These are phyloP conservation scores for Ascochyta lentis DNA, from an alignment of 2,329 filamentous ascomycete species.

Conservation along the genomic window DNA sequence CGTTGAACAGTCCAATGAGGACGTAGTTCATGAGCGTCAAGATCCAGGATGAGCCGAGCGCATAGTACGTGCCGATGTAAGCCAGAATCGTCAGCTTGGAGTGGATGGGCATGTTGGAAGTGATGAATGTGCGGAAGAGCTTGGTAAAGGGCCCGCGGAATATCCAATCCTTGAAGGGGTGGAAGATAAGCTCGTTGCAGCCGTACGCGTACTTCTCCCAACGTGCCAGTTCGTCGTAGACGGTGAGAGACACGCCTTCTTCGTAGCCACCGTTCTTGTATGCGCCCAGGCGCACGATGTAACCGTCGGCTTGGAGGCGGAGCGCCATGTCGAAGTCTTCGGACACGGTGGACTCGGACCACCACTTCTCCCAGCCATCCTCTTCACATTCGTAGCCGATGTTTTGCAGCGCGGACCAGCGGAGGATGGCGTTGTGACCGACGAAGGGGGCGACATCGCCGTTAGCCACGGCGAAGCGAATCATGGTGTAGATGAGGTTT, in stretches of 20 bases:
- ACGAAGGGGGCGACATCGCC: slow-evolving; percentile 79
- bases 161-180: slow-evolving; percentile 69
- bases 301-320: slow-evolving; percentile 72
- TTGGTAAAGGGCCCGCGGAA: slow-evolving; percentile 69
- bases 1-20: slow-evolving; percentile 73
- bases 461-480: slow-evolving; percentile 72
- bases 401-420: slow-evolving; percentile 70
- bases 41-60: slow-evolving; percentile 71
- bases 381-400: slow-evolving; percentile 53
- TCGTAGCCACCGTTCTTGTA: slow-evolving; percentile 75
- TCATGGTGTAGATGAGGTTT: slow-evolving; percentile 76
- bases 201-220: slow-evolving; percentile 78
- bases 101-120: slow-evolving; percentile 66
- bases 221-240: slow-evolving; percentile 74
- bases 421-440: slow-evolving; percentile 77
- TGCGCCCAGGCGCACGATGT: slow-evolving; percentile 71
- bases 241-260: slow-evolving; percentile 74
- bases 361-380: slow-evolving; percentile 68
- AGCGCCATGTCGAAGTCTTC: slow-evolving; percentile 81
- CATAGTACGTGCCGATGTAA: slow-evolving; percentile 76
- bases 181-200: slow-evolving; percentile 74
- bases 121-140: slow-evolving; percentile 67
- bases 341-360: slow-evolving; percentile 78
- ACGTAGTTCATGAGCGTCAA: slow-evolving; percentile 74
- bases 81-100: slow-evolving; percentile 75